Evolutionary conservation across 768 basidiomycete genomes (phyloP), one percentile per base, ranked within the genome.

Genomic region (Lentinula edodes): DNA sequence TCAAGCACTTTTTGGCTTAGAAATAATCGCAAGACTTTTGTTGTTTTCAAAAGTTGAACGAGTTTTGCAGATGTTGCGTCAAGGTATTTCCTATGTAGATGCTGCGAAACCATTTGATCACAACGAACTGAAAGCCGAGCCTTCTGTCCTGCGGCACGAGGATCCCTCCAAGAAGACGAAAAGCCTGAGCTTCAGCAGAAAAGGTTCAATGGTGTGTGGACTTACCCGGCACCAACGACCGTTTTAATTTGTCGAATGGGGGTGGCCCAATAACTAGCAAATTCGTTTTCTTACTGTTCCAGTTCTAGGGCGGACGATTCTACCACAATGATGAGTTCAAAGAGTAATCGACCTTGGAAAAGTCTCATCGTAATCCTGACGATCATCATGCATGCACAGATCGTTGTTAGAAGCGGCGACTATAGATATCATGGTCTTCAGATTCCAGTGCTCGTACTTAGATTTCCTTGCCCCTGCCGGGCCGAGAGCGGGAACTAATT

Each of bases 1-100:
- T 96, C n/a, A 98, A 84, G 12, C 97, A 89, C 97, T 92, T 73
- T 99, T 97, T 16, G 97, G 97, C 97, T 98, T 99, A 83, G 95
- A 98, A 66, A 98, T 82, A 74, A 98, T 80, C 60, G 95, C 80
- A 0, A 89, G 91, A 65, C 89, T 77, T n/a, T 76, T 71, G 1
- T 87, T 77, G 1, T 83, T 73, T 3, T 83, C 28, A 28, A 28
- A 28, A 28, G 28, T 28, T 28, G 69, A 42, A 80, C 74, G 66
- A 98, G 91, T 73, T 99, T 97, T 35, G 85, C 75, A 3, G 96
- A 98, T 52, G 87, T 90, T 5, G 96, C 94, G 61, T 85, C 83
- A 35, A 79, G 66, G 28, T 28, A 28, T 28, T 28, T 28, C 28
- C 28, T 51, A 95, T 76, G 16, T 83, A 80, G 7, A 97, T 87